phyloP scores from a whole-genome alignment of 768 basidiomycete species.

The Psilocybe azurescens region DNA sequence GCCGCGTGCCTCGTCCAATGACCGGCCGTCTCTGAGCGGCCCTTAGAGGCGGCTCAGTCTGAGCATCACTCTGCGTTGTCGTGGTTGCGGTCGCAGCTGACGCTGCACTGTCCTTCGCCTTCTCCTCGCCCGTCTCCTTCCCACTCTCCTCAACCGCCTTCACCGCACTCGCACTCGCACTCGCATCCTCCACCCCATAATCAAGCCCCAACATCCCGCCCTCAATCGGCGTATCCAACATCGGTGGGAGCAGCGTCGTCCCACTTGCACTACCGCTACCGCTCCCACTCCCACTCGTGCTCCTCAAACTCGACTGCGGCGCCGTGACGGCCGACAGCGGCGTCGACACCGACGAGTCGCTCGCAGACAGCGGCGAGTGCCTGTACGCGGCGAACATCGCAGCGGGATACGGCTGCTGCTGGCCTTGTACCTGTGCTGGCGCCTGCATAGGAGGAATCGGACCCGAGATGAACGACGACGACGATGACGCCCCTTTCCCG shows the following conservation, averaged over 20 bases:
- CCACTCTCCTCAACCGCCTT: neutral
- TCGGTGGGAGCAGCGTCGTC: conserved; percentile 53
- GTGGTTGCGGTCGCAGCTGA: too few species aligned
- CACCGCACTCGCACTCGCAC: conserved; percentile 22
- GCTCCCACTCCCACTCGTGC: neutral
- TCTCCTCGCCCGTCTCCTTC: neutral
- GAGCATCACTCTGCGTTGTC: too few species aligned
- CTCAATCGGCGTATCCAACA: conserved; percentile 67
- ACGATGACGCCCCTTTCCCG: conserved; percentile 17
- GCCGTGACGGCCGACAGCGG: conserved; percentile 63
- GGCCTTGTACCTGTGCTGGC: neutral
- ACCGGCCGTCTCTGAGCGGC: neutral
- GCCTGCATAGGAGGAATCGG: conserved; percentile 22
- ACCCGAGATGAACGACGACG: conserved; percentile 22
- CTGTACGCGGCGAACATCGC: conserved; percentile 27
- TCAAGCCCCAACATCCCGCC: conserved; percentile 50
- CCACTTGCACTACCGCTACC: conserved; percentile 33
- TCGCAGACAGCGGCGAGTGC: conserved; percentile 40
- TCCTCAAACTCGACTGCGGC: conserved; percentile 36
- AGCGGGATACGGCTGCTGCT: neutral
- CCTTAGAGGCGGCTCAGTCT: neutral
- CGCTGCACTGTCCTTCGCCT: neutral
- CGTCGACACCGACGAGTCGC: conserved; percentile 55
- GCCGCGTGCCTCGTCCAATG: neutral
- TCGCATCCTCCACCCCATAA: conserved; percentile 38